Base-by-base conservation (phyloP, 225 moss, liverwort and hornwort genomes). In the Bryoerythrophyllum caledonicum region DNA sequence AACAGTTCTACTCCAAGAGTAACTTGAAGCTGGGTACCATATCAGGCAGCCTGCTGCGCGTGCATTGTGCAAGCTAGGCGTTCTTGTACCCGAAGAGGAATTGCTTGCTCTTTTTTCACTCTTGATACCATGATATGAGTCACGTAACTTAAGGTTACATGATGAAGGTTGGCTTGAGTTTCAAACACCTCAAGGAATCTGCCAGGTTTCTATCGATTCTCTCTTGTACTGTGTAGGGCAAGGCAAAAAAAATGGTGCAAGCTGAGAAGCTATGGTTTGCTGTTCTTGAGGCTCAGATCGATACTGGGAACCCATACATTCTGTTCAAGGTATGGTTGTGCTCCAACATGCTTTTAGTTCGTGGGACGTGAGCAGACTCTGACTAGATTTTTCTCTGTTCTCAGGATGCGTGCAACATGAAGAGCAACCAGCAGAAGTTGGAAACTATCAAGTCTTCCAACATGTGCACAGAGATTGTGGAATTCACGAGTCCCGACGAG, bases 191-290 rank as follows among this genome's bases (percentile, higher is more conserved):
- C 4, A 4, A 15, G 14, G 44, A 44, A 15, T 15, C 44, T 5
- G 44, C 1, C 10, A 8, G 1, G 0, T 13, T 11, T 4, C 27
- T 0, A 21, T 8, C 12, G 1, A 9, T 4, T 20, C 2, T 3
- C 15, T 16, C 8, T 4, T 5, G 0, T 17, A 27, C 2, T 67
- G 30, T 60, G 26, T 78, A 96, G 96, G 92, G 88, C 0, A 94
- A 89, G 77, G 94, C 96, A 1, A 97, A 89, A 70, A 94, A 89
- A 64, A 76, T 81, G 2, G 86, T 97, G 37, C 86, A 88, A 67
- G 96, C 96, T 0, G 92, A 94, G 71, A 97, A 94, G 78, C 85
- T 97, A 2, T 97, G 96, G 96, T 97, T 94, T n/a, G 81, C 92
- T 0, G 87, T 97, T 0, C 62, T 97, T 35, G 91, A 97, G 57